Conservation (phyloP, 2,329 filamentous ascomycete species). For the Aspergillus pseudoviridinutans region DNA sequence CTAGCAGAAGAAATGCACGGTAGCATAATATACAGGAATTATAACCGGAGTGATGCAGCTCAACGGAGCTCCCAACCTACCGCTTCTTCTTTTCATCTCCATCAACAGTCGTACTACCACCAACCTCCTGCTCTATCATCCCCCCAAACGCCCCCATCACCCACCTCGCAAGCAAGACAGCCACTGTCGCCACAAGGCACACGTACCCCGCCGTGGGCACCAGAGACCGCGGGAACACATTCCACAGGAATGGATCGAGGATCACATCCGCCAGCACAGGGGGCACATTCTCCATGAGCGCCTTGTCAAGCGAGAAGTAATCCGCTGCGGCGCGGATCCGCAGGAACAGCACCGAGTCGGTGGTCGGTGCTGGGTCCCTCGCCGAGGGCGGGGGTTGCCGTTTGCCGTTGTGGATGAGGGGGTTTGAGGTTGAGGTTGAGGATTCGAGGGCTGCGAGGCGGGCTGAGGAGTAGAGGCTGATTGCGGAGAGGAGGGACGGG, state of each 20-base stretch:
- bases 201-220: slow-evolving; percentile 69
- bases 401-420: slow-evolving; percentile 9
- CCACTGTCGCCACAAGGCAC: slow-evolving; percentile 52
- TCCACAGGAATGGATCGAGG: slow-evolving; percentile 79
- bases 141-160: slow-evolving; percentile 22
- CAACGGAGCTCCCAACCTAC: slow-evolving; percentile 3
- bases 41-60: neutral
- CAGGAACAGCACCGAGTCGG: slow-evolving; percentile 62
- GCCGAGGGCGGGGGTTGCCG: neutral
- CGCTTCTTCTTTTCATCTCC: slow-evolving; percentile 13
- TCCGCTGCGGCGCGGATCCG: slow-evolving; percentile 73
- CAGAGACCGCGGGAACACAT: slow-evolving; percentile 74
- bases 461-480: slow-evolving; percentile 58
- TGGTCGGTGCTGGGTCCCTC: slow-evolving; percentile 17
- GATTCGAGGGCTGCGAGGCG: slow-evolving; percentile 33
- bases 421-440: slow-evolving; percentile 11
- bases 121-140: slow-evolving; percentile 10
- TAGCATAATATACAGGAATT: neutral
- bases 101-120: neutral
- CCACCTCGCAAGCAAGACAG: slow-evolving; percentile 44
- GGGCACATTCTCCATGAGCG: slow-evolving; percentile 70
- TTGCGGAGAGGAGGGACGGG: slow-evolving; percentile 60
- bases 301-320: slow-evolving; percentile 72
- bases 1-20: neutral
- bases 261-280: slow-evolving; percentile 75